These are phyloP conservation scores for Amaranthus cruentus DNA, from an alignment of 148 eudicot genomes.

Conservation along the genomic window DNA sequence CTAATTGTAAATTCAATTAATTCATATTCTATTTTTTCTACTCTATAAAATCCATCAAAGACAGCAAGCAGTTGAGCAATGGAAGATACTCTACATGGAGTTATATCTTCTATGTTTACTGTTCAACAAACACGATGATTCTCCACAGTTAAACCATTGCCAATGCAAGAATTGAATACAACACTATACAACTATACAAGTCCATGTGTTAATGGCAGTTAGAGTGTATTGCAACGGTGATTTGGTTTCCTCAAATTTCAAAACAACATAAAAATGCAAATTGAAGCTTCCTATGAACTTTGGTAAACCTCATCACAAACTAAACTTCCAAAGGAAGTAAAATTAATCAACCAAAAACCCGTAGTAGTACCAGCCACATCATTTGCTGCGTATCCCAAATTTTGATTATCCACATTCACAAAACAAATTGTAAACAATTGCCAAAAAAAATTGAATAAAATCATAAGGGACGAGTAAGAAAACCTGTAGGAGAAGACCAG, in stretches of 20 bases:
- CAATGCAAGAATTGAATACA: background rate
- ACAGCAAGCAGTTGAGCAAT: too few relatives aligned
- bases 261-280: background rate
- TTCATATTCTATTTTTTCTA: too few relatives aligned
- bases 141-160: background rate
- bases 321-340: background rate
- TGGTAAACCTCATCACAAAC: background rate
- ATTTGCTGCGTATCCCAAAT: background rate
- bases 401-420: background rate
- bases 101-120: too few relatives aligned
- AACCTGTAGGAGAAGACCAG: slow-evolving; percentile 96
- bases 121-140: too few relatives aligned
- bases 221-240: too few relatives aligned
- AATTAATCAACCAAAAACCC: background rate
- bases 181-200: too few relatives aligned
- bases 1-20: too few relatives aligned
- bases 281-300: background rate
- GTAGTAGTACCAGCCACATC: background rate
- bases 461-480: background rate
- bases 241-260: too few relatives aligned
- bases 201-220: too few relatives aligned
- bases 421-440: background rate
- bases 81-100: too few relatives aligned
- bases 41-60: too few relatives aligned
- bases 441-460: background rate